These are phyloP conservation scores for Aspergillus spinulosporus DNA, from an alignment of 2,329 filamentous ascomycete genomes.

Conservation along the genomic window DNA sequence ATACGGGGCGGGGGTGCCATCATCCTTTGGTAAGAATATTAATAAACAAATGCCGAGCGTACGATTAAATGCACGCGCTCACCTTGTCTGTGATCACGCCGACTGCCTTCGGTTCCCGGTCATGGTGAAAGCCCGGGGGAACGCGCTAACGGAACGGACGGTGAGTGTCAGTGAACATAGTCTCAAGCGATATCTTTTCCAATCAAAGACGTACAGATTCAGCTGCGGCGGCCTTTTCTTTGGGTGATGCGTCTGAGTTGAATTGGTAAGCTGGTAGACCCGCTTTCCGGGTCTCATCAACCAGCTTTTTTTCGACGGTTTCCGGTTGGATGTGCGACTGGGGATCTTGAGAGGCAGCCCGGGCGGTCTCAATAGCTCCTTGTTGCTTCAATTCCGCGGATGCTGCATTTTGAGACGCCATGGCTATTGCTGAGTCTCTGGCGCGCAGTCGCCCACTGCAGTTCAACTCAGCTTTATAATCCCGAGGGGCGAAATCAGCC, in stretches of 20 bases:
- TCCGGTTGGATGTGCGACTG: constrained; percentile 63
- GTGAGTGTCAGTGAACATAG: constrained; percentile 8
- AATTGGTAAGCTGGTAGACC: constrained; percentile 82
- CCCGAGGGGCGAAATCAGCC: not conserved
- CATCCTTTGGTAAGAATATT: constrained; percentile 51
- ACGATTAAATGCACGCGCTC: constrained; percentile 25
- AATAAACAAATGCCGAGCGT: not conserved
- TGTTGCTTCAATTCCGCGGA: constrained; percentile 75
- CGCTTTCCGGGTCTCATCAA: constrained; percentile 74
- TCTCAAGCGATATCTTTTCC: not conserved
- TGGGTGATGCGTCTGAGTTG: constrained; percentile 77
- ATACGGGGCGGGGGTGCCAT: constrained; percentile 67
- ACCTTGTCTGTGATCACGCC: constrained; percentile 73
- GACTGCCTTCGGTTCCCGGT: constrained; percentile 42
- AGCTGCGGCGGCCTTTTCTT: constrained; percentile 80
- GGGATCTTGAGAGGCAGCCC: constrained; percentile 55
- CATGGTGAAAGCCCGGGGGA: constrained; percentile 63
- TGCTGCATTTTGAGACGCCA: constrained; percentile 35
- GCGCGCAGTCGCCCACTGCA: constrained; percentile 21
- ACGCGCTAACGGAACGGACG: constrained; percentile 53
- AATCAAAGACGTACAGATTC: constrained; percentile 63
- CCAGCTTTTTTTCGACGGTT: constrained; percentile 70
- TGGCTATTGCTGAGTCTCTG: constrained; percentile 23
- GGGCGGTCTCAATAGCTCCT: constrained; percentile 74
- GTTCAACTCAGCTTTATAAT: constrained; percentile 13